phyloP scores from a whole-genome alignment of 2,329 filamentous ascomycete genomes.

The Venturia pyrina region DNA sequence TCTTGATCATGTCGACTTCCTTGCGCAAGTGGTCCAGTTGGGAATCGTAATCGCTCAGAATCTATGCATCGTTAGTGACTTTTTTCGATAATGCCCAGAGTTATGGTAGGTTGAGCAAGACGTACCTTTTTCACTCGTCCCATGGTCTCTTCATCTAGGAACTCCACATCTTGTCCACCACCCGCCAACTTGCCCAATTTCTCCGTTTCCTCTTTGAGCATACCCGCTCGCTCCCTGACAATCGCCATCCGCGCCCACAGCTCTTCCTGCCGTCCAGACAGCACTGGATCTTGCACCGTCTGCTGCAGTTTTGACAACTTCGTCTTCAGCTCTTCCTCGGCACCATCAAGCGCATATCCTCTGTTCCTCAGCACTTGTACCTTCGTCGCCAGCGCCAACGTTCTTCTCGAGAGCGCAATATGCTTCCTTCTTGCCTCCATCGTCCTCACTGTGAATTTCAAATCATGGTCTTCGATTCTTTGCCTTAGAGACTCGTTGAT shows the following conservation, averaged over 20 bases:
- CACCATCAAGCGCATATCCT: constrained; percentile 68
- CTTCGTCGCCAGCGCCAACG: constrained; percentile 63
- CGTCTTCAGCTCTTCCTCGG: constrained; percentile 68
- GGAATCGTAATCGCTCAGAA: constrained; percentile 72
- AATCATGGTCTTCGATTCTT: constrained; percentile 66
- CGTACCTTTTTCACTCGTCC: constrained; percentile 64
- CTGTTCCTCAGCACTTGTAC: constrained; percentile 73
- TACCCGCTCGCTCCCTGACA: constrained; percentile 60
- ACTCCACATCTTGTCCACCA: constrained; percentile 37
- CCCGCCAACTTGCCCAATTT: constrained; percentile 44
- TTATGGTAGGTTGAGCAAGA: background rate
- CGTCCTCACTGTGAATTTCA: constrained; percentile 64
- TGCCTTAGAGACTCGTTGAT: constrained; percentile 66
- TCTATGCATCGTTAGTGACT: constrained; percentile 34
- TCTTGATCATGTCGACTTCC: constrained; percentile 48
- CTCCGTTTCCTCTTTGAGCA: constrained; percentile 64
- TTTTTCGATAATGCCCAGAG: no score
- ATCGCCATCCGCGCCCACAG: constrained; percentile 75
- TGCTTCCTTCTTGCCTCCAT: constrained; percentile 65
- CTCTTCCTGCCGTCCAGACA: constrained; percentile 69
- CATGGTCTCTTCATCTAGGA: constrained; percentile 60
- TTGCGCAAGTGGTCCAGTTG: constrained; percentile 66
- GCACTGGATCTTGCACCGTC: constrained; percentile 61
- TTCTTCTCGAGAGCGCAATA: constrained; percentile 61
- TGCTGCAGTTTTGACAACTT: constrained; percentile 61